Evolutionary conservation across 2,329 filamentous ascomycete species (phyloP), one percentile per base, ranked within the genome.

Genomic region (Diaporthe sp.): DNA sequence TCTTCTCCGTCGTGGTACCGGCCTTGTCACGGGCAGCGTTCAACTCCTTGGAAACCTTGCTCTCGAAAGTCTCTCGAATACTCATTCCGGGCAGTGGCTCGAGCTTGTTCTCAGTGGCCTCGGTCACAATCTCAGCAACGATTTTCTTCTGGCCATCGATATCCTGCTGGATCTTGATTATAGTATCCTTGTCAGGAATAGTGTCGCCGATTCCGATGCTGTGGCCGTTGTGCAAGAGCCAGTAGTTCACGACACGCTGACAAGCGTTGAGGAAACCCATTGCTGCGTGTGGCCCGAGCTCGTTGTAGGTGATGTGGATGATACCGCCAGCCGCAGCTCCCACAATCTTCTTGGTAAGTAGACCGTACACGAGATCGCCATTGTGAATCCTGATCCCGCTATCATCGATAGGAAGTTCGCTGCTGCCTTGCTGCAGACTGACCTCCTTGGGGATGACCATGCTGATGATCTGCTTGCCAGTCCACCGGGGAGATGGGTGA

Each of bases 161-260:
- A 73, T 95, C 93, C 9, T 90, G 89, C 81, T 97, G 93, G 71
- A 99, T 95, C 84, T 93, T 93, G 72, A 92, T 89, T 74, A 98
- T 97, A 4, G 96, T 98, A 25, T 87, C 86, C 77, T 92, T 91
- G 82, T 98, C 96, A 7, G 97, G 97, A 80, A 99, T 96, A 2
- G 97, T 98, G 83, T 99, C 97, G 86, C 97, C 97, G 79, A 99
- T 98, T 86, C 97, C 97, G 78, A 99, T 98, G 85, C 95, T 98
- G 89, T 97, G 97, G 68, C 97, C 97, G 79, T 97, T 94, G 84
- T 99, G 96, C 52, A 98, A 87, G 55, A 99, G 91, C 97, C 97
- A 99, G 85, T 98, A 98, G 82, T 96, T 97, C 79, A 98, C 94
- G 72, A 98, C 95, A 71, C 95, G 93, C 85, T 99, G 97, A 73